Conservation (phyloP, 306 rosid species). For the Alnus rubra region DNA sequence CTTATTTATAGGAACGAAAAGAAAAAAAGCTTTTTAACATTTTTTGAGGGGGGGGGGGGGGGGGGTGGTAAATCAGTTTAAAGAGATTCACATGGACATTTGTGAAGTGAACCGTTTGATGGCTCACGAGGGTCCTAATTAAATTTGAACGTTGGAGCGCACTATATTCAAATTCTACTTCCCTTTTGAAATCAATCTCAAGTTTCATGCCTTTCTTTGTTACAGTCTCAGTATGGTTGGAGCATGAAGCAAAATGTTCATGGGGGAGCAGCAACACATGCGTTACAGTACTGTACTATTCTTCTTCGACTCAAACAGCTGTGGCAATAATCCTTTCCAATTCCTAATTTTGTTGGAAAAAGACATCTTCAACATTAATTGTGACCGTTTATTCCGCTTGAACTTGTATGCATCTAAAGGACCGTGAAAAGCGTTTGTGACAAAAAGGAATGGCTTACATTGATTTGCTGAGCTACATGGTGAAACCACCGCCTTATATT, state of each 20-base stretch:
- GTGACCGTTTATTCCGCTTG: constrained; percentile 12
- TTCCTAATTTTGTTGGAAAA: background rate
- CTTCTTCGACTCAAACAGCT: too few relatives aligned
- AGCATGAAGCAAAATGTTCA: background rate
- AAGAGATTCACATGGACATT: constrained; percentile 76
- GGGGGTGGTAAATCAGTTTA: constrained; percentile 27
- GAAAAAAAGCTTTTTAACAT: constrained; percentile 6
- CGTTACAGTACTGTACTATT: too few relatives aligned
- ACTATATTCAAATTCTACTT: constrained; percentile 67
- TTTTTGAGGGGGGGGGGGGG: constrained; percentile 15
- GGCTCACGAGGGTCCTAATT: constrained; percentile 76
- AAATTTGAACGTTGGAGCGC: constrained; percentile 95
- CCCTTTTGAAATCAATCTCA: constrained; percentile 32
- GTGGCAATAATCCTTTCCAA: background rate
- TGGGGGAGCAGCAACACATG: too few relatives aligned
- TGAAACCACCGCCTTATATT: constrained; percentile 11
- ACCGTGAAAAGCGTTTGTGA: background rate
- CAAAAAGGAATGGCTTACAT: constrained; percentile 14
- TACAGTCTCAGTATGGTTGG: background rate
- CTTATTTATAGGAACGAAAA: constrained; percentile 52
- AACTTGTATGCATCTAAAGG: background rate
- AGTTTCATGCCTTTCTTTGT: constrained; percentile 22
- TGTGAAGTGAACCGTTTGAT: constrained; percentile 91
- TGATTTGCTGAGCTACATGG: constrained; percentile 7
- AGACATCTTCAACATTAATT: background rate